Conservation (phyloP, 2,329 filamentous ascomycete genomes). For the Aureobasidium sp. region DNA sequence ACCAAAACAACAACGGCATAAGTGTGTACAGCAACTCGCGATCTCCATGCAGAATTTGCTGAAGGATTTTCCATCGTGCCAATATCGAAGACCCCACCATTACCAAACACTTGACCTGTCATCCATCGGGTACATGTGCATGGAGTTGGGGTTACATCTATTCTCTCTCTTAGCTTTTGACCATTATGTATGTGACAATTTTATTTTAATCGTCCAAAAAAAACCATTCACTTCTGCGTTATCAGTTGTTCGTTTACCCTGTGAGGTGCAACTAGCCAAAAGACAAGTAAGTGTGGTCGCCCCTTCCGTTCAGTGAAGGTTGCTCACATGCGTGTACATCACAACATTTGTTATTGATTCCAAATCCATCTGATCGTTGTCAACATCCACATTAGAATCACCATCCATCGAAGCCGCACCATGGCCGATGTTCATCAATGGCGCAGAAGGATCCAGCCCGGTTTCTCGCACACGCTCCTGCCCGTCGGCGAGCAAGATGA, state of each 20-base stretch:
- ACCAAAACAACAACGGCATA: slow-evolving; percentile 44
- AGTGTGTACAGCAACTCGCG: slow-evolving; percentile 65
- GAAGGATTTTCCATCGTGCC: slow-evolving; percentile 61
- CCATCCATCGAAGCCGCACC: background rate
- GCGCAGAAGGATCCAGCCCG: slow-evolving; percentile 30
- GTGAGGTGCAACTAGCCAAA: background rate
- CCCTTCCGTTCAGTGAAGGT: background rate
- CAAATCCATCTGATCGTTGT: background rate
- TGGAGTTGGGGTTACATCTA: slow-evolving; percentile 55
- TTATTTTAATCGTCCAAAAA: background rate
- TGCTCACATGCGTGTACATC: background rate
- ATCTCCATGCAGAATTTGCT: slow-evolving; percentile 54
- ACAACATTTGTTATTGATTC: background rate
- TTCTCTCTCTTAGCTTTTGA: background rate
- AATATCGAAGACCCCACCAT: slow-evolving; percentile 52
- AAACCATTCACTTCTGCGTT: background rate
- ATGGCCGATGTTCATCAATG: slow-evolving; percentile 33
- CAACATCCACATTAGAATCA: background rate
- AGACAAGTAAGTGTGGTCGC: background rate
- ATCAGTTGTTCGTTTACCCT: background rate
- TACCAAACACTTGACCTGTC: slow-evolving; percentile 58
- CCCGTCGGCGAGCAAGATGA: slow-evolving; percentile 21
- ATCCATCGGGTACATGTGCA: slow-evolving; percentile 53
- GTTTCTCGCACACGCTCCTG: slow-evolving; percentile 24
- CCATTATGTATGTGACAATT: slow-evolving; percentile 1